A percentile compares a stretch with the other conserved stretches of the same genome.
phyloP scores from a whole-genome alignment of 768 basidiomycete species.

The Tulasnella calospora region DNA sequence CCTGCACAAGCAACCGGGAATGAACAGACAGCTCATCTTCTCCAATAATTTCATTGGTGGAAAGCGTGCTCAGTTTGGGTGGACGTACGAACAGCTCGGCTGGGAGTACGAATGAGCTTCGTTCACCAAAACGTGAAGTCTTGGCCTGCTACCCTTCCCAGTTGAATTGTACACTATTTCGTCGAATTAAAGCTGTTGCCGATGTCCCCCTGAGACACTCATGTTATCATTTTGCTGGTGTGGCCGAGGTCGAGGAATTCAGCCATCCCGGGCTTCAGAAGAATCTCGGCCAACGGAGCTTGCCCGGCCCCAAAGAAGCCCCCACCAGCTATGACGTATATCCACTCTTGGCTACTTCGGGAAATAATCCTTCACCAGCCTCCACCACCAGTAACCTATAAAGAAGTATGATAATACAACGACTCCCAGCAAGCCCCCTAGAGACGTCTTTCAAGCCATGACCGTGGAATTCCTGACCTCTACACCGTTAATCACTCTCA shows the following conservation, averaged over 20 bases:
- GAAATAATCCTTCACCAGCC: background rate
- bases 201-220: too few species aligned
- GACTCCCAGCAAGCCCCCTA: background rate
- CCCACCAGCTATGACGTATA: background rate
- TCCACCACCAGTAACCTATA: background rate
- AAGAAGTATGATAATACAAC: background rate
- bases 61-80: background rate
- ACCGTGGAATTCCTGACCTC: background rate
- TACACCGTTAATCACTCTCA: constrained; percentile 37
- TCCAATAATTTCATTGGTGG: background rate
- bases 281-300: background rate
- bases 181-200: too few species aligned
- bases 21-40: constrained; percentile 3
- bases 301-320: background rate
- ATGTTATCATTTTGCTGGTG: too few species aligned
- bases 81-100: constrained; percentile 12
- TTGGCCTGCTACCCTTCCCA: background rate
- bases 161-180: too few species aligned
- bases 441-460: background rate
- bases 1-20: constrained; percentile 9
- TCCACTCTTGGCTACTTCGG: background rate
- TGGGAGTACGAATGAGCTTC: background rate
- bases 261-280: background rate
- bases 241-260: background rate
- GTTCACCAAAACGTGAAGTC: background rate